Evolutionary conservation across 2,329 filamentous ascomycete genomes (phyloP), one percentile per base, ranked within the genome.

Genomic region (Myriosclerotinia scirpicola): DNA sequence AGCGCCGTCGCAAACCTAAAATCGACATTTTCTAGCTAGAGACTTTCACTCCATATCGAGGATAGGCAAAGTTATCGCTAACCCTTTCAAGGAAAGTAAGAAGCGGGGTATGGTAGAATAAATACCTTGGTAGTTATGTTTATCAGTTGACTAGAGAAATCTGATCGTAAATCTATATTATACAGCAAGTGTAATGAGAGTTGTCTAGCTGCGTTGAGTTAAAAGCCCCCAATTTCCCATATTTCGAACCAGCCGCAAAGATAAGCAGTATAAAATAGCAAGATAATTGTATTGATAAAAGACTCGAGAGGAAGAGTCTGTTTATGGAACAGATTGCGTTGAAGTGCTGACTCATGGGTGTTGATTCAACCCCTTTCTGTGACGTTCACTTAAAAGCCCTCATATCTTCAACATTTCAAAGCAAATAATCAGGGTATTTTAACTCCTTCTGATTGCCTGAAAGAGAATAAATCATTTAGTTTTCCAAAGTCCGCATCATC

Each of bases 401-500:
- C 44, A 34, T 17, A 60, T 48, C 4, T 30, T 60, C 12, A 7
- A 48, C 20, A 22, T 63, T 8, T 7, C 26, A 15, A 15, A 54
- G 22, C 26, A n/a, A n/a, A 9, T 3, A 17, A 22, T 63, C 15
- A 42, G 0, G 50, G 11, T 3, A 17, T 26, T 12, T 20, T 26
- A 34, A 22, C 2, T n/a, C 5, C 14, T 44, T 54, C 38, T 2
- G 50, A 44, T 8, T 52, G 69, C 38, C 69, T 46, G 44, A 74
- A 73, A 5, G 54, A 15, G 62, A 75, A 73, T 17, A 70, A 50
- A 67, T 75, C 72, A 60, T 74, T 75, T 17, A 74, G 53, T 36
- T 68, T 71, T 46, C 67, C 71, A 59, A 73, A 75, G 22, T 73
- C 67, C 9, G 55, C 66, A 22, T 72, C 67, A 67, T 74, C 72